These are phyloP conservation scores for Ilex paraguariensis DNA, from an alignment of 305 asterid species.

Conservation along the genomic window DNA sequence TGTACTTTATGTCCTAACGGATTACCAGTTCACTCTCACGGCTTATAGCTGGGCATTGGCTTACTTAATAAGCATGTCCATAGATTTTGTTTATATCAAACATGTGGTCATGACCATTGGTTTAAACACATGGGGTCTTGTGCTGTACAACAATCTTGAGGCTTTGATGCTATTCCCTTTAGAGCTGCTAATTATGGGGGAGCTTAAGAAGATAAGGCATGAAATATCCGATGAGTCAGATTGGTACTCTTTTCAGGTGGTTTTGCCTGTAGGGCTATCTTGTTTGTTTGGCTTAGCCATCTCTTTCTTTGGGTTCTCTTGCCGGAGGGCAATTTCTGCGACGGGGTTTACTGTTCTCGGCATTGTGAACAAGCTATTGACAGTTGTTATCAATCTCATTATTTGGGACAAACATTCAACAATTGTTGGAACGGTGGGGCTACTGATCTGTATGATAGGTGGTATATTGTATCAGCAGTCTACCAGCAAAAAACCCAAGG, in stretches of 20 bases:
- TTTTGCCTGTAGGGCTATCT: slow-evolving; percentile 76
- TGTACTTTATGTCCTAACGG: slow-evolving; percentile 72
- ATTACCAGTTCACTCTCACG: slow-evolving; percentile 74
- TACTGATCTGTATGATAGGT: slow-evolving; percentile 84
- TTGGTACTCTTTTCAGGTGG: slow-evolving; percentile 69
- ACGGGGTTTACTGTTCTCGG: slow-evolving; percentile 97
- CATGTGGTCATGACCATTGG: slow-evolving; percentile 96
- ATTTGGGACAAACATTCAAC: slow-evolving; percentile 95
- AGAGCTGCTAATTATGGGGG: slow-evolving; percentile 93
- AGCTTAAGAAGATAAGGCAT: slow-evolving; percentile 71
- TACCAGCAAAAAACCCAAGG: slow-evolving; percentile 50
- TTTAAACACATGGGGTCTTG: slow-evolving; percentile 94
- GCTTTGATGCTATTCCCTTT: slow-evolving; percentile 80
- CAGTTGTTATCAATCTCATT: slow-evolving; percentile 81
- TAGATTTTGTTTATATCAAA: slow-evolving; percentile 91
- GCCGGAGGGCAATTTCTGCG: slow-evolving; percentile 87
- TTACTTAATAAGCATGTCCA: slow-evolving; percentile 82
- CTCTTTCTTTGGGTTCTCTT: slow-evolving; percentile 91
- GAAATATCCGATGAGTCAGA: slow-evolving; percentile 65
- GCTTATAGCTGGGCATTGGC: slow-evolving; percentile 96
- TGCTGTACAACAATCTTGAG: slow-evolving; percentile 88
- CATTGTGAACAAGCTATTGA: slow-evolving; percentile 81
- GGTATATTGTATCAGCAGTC: slow-evolving; percentile 89
- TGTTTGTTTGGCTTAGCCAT: slow-evolving; percentile 88
- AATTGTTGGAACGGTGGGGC: slow-evolving; percentile 77